Percentiles rank a stretch among this genome's conserved stretches.
Evolutionary conservation across 768 basidiomycete species (phyloP).

Genomic region (Lactarius indigo): DNA sequence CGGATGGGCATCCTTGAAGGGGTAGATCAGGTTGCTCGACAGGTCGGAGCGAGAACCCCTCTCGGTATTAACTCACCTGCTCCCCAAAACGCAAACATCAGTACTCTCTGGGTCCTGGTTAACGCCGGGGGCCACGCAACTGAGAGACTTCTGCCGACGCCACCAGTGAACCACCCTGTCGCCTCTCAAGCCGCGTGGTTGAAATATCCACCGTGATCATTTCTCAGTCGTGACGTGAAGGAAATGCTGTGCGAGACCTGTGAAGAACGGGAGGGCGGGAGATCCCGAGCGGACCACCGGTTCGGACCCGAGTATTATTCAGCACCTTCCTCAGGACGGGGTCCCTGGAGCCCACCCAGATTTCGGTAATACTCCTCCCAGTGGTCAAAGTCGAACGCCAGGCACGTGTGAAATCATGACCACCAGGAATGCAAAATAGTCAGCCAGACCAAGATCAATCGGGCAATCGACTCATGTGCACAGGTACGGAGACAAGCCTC

Average conservation of each 20-base stretch:
- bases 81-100: neutral
- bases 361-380: slow-evolving; percentile 44
- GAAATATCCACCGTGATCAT: slow-evolving; percentile 26
- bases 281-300: slow-evolving; percentile 40
- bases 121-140: slow-evolving; percentile 34
- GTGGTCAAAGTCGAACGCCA: slow-evolving; percentile 62
- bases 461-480: no score
- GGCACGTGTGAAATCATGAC: slow-evolving; percentile 48
- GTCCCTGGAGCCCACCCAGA: slow-evolving; percentile 52
- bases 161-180: slow-evolving; percentile 11
- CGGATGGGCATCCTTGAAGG: slow-evolving; percentile 28
- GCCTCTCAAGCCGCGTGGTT: no score
- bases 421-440: neutral
- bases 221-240: slow-evolving; percentile 29
- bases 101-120: neutral
- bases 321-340: slow-evolving; percentile 43
- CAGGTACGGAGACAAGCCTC: no score
- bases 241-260: slow-evolving; percentile 29
- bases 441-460: no score
- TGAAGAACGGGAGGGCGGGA: slow-evolving; percentile 30
- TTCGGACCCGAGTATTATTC: slow-evolving; percentile 1
- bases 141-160: slow-evolving; percentile 47
- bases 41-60: slow-evolving; percentile 56
- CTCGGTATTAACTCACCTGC: slow-evolving; percentile 50
- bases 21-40: slow-evolving; percentile 40